Evolutionary conservation across 2,329 filamentous ascomycete species (phyloP).

Genomic region (Pseudogymnoascus sp.): DNA sequence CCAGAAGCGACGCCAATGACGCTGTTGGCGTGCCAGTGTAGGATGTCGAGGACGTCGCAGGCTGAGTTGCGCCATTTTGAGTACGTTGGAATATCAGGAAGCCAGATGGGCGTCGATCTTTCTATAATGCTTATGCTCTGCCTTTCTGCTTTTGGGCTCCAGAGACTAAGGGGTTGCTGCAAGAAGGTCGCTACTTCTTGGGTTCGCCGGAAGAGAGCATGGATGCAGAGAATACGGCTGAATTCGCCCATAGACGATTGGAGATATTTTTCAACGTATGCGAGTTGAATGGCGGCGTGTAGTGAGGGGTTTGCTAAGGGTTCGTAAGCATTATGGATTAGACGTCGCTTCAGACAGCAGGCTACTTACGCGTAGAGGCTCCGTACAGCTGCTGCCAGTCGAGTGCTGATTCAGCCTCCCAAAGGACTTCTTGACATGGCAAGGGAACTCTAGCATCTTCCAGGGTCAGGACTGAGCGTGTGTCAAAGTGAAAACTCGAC

Average conservation of each 20-base stretch:
- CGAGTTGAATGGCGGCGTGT: slow-evolving; percentile 35
- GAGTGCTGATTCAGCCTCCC: slow-evolving; percentile 32
- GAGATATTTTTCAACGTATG: slow-evolving; percentile 44
- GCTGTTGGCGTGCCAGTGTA: slow-evolving; percentile 38
- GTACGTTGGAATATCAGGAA: slow-evolving; percentile 40
- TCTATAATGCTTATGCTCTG: slow-evolving; percentile 21
- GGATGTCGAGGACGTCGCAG: slow-evolving; percentile 36
- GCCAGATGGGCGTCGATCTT: slow-evolving; percentile 35
- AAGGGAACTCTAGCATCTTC: slow-evolving; percentile 35
- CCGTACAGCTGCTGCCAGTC: slow-evolving; percentile 27
- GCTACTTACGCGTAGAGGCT: slow-evolving; percentile 16
- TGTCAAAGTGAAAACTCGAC: slow-evolving; percentile 33
- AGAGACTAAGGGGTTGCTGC: slow-evolving; percentile 38
- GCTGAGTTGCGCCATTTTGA: slow-evolving; percentile 39
- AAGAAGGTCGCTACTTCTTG: slow-evolving; percentile 42
- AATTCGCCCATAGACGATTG: slow-evolving; percentile 40
- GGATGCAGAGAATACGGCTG: slow-evolving; percentile 41
- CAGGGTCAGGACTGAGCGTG: slow-evolving; percentile 30
- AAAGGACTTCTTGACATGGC: slow-evolving; percentile 35
- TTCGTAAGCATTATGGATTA: background rate
- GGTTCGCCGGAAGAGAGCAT: slow-evolving; percentile 42
- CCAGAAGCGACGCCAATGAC: slow-evolving; percentile 33
- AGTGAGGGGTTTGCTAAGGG: slow-evolving; percentile 30
- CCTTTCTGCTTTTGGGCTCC: slow-evolving; percentile 37
- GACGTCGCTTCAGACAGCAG: background rate